Evolutionary conservation across 2,329 filamentous ascomycete genomes (phyloP).

Genomic region (Didymella keratinophila): DNA sequence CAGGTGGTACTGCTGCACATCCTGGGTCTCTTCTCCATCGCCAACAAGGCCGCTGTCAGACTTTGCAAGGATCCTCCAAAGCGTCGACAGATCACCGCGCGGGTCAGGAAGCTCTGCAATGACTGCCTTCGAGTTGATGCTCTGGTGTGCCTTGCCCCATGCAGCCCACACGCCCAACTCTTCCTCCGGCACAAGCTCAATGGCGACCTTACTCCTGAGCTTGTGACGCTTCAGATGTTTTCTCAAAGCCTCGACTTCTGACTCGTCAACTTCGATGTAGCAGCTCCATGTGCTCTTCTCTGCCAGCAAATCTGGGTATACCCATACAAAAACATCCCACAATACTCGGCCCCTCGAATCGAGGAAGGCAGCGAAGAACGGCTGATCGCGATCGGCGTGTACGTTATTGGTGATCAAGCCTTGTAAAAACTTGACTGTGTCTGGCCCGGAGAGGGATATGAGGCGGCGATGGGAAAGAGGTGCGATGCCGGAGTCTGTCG

Average conservation of each 20-base stretch:
- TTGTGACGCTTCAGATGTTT: constrained; percentile 86
- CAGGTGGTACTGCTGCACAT: constrained; percentile 69
- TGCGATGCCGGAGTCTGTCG: constrained; percentile 58
- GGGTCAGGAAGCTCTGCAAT: constrained; percentile 34
- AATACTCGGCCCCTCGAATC: constrained; percentile 82
- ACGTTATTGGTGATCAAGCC: constrained; percentile 83
- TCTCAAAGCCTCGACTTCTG: constrained; percentile 67
- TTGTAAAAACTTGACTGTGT: constrained; percentile 85
- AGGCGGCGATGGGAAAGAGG: constrained; percentile 76
- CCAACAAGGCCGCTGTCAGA: constrained; percentile 12
- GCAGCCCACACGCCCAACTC: constrained; percentile 75
- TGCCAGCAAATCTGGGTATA: constrained; percentile 32
- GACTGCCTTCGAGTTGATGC: constrained; percentile 14
- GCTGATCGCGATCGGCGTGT: constrained; percentile 53
- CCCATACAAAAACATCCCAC: constrained; percentile 89
- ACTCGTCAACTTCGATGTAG: constrained; percentile 82
- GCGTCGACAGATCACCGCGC: constrained; percentile 24
- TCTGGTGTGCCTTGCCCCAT: constrained; percentile 63
- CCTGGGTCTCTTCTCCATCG: constrained; percentile 24
- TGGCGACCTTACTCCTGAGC: constrained; percentile 77
- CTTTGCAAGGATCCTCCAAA: constrained; percentile 18
- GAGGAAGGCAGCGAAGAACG: constrained; percentile 79
- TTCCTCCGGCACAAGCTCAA: constrained; percentile 64
- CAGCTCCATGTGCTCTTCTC: constrained; percentile 61
- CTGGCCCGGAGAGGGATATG: constrained; percentile 78